Conservation (phyloP, 306 rosid species). For the Castanopsis chinensis region DNA sequence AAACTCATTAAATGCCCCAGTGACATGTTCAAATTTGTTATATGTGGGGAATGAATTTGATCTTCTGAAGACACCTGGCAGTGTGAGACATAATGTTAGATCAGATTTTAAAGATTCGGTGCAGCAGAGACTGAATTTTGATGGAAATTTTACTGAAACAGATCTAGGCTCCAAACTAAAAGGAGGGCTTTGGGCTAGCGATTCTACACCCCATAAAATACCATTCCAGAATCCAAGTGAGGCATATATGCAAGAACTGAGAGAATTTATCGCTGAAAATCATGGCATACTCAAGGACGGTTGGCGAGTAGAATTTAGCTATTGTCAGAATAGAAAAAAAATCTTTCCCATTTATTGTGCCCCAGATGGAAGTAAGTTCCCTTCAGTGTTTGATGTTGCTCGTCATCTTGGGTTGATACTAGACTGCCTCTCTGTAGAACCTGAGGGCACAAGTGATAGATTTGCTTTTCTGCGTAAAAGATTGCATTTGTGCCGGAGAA, state of each 20-base stretch:
- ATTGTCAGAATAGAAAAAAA: conserved; percentile 35
- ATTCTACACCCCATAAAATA: conserved; percentile 43
- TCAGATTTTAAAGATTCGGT: conserved; percentile 65
- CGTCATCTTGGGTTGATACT: conserved; percentile 72
- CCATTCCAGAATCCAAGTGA: conserved; percentile 57
- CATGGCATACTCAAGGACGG: conserved; percentile 88
- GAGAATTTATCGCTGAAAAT: conserved; percentile 74
- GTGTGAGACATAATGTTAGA: conserved; percentile 53
- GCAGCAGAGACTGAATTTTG: conserved; percentile 47
- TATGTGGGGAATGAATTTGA: conserved; percentile 55
- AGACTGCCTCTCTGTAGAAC: conserved; percentile 48
- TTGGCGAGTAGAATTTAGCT: conserved; percentile 85
- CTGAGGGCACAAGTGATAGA: conserved; percentile 57
- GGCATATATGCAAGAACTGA: conserved; percentile 76
- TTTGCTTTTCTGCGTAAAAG: conserved; percentile 41
- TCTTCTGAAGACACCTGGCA: conserved; percentile 56
- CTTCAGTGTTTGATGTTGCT: conserved; percentile 89
- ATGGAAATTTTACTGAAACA: conserved; percentile 57
- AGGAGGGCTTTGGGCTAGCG: conserved; percentile 54
- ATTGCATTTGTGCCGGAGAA: conserved; percentile 56
- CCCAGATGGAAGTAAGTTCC: conserved; percentile 88
- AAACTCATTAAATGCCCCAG: conserved; percentile 64
- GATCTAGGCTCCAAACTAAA: conserved; percentile 39
- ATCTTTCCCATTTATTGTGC: conserved; percentile 81
- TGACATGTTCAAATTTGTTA: conserved; percentile 57